Evolutionary conservation across 768 basidiomycete genomes (phyloP).

Genomic region (Saitozyma podzolica): DNA sequence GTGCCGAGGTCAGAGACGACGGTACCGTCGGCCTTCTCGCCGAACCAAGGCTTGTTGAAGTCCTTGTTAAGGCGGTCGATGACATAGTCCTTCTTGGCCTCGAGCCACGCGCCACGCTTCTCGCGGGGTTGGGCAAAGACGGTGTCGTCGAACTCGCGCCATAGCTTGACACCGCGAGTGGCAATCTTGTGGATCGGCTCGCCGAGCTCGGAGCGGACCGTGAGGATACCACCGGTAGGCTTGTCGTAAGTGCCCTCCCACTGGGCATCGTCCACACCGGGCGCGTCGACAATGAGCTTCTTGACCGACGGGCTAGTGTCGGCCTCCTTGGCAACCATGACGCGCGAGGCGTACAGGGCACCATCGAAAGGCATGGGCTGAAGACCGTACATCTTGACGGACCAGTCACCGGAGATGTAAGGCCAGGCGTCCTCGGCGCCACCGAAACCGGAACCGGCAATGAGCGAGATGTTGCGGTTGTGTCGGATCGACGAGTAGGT

Average conservation of each 20-base stretch:
- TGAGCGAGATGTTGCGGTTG: constrained; percentile 81
- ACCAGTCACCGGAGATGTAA: constrained; percentile 96
- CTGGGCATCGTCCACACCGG: constrained; percentile 81
- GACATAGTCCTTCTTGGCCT: constrained; percentile 80
- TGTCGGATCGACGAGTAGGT: constrained; percentile 90
- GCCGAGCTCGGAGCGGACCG: constrained; percentile 94
- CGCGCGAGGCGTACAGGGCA: constrained; percentile 90
- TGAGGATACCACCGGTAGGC: constrained; percentile 93
- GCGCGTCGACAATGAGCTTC: constrained; percentile 89
- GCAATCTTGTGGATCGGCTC: constrained; percentile 99
- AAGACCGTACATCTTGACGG: constrained; percentile 70
- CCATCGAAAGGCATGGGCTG: constrained; percentile 99
- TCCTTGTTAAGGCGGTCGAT: constrained; percentile 90
- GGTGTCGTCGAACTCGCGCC: constrained; percentile 97
- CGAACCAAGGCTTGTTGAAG: constrained; percentile 85
- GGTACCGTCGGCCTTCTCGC: constrained; percentile 86
- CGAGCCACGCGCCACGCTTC: constrained; percentile 86
- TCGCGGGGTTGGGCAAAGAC: constrained; percentile 95
- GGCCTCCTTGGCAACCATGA: constrained; percentile 99
- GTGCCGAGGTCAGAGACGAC: constrained; percentile 83
- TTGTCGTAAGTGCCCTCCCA: constrained; percentile 93
- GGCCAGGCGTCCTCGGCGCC: constrained; percentile 90
- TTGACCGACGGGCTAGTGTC: constrained; percentile 94
- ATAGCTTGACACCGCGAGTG: constrained; percentile 91
- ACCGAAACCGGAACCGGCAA: constrained; percentile 94